Conservation (phyloP, 345 rosid species). For the Draba incana region DNA sequence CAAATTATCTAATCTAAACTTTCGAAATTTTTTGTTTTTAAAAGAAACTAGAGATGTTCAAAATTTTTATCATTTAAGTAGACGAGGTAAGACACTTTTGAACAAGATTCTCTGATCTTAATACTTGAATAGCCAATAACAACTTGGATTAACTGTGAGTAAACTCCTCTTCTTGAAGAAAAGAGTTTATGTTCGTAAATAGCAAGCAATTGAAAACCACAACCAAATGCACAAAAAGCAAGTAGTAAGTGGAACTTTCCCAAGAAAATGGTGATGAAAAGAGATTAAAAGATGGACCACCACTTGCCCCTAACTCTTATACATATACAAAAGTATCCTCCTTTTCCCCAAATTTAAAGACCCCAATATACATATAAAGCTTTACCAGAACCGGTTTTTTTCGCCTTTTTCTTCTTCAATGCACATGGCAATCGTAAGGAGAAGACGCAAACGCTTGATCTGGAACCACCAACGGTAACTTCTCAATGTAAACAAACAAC, state of each 20-base stretch:
- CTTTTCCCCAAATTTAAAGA: background rate
- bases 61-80: no score
- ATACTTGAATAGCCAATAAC: background rate
- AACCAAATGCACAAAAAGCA: constrained; percentile 32
- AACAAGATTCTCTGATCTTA: background rate
- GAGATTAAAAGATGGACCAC: constrained; percentile 1
- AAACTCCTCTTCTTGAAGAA: constrained; percentile 6
- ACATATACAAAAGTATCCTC: constrained; percentile 17
- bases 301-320: constrained; percentile 30
- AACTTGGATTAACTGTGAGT: background rate
- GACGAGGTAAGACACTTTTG: no score
- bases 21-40: no score
- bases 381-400: constrained; percentile 24
- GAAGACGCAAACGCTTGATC: constrained; percentile 47
- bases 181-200: constrained; percentile 2
- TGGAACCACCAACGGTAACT: constrained; percentile 66
- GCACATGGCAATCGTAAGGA: constrained; percentile 52
- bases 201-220: constrained; percentile 12
- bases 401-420: constrained; percentile 40
- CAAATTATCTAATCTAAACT: no score
- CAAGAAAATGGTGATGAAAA: background rate
- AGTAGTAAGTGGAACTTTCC: constrained; percentile 1
- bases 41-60: no score
- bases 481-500: constrained; percentile 67
- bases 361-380: constrained; percentile 24